Evolutionary conservation across 164 flowering plant genomes (phyloP).

Genomic region (Nelumbo lutea): DNA sequence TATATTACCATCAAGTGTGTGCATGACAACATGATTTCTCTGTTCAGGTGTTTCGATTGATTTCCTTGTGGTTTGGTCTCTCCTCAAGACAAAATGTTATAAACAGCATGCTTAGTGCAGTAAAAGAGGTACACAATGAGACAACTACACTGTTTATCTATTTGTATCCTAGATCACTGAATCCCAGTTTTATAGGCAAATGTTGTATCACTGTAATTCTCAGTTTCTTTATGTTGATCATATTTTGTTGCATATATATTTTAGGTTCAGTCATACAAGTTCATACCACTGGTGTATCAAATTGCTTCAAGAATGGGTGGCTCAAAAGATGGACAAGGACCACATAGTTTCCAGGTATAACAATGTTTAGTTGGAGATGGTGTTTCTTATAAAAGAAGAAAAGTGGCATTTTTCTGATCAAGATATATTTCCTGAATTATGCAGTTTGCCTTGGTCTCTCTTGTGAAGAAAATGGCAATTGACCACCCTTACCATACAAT

Average conservation of each 20-base stretch:
- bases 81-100: conserved; percentile 67
- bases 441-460: conserved; percentile 94
- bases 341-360: conserved; percentile 68
- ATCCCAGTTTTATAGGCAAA: not conserved
- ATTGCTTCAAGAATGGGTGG: conserved; percentile 95
- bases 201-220: not conserved
- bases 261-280: conserved; percentile 94
- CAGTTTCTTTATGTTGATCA: not conserved
- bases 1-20: conserved; percentile 2
- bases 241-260: not conserved
- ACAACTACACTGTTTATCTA: not conserved
- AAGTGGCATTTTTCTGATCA: conserved; percentile 1
- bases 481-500: conserved; percentile 98
- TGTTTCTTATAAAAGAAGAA: not conserved
- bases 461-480: conserved; percentile 89
- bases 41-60: conserved; percentile 86
- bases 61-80: conserved; percentile 91
- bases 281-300: conserved; percentile 86
- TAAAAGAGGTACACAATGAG: conserved; percentile 54
- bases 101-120: conserved; percentile 65
- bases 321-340: conserved; percentile 63
- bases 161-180: not conserved
- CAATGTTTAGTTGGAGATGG: not conserved
- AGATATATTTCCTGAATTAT: conserved; percentile 7
- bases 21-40: conserved; percentile 1